Percentiles rank a stretch among this genome's conserved stretches.
Conservation (phyloP, 176 grass and related monocot genomes). For the Cocos nucifera region DNA sequence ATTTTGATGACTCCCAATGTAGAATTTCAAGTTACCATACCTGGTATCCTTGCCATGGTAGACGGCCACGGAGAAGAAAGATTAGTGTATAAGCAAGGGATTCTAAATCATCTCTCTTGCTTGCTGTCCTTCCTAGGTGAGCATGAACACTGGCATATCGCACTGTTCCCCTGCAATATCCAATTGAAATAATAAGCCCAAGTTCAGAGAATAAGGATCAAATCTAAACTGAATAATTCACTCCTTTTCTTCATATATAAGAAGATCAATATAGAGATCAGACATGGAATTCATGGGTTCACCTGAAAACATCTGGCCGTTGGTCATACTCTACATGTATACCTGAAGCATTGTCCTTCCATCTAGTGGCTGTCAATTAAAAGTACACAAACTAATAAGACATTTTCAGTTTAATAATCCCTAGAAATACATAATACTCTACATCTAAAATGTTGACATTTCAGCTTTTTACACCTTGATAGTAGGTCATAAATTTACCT, state of each 20-base stretch:
- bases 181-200: neutral
- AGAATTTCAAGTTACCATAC: slow-evolving; percentile 23
- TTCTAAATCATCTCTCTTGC: slow-evolving; percentile 98
- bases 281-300: slow-evolving; percentile 12
- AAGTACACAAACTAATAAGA: neutral
- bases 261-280: neutral
- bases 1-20: neutral
- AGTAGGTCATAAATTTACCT: slow-evolving; percentile 35
- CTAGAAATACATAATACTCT: too few species aligned
- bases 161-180: slow-evolving; percentile 77
- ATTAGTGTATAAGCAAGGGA: slow-evolving; percentile 94
- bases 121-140: slow-evolving; percentile 89
- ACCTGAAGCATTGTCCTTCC: slow-evolving; percentile 71
- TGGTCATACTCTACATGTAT: slow-evolving; percentile 88
- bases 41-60: slow-evolving; percentile 99
- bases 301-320: slow-evolving; percentile 98
- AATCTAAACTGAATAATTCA: neutral
- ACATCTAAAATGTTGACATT: too few species aligned
- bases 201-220: neutral
- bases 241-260: neutral
- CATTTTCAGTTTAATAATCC: too few species aligned
- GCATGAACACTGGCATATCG: slow-evolving; percentile 98
- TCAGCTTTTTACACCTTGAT: too few species aligned
- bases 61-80: slow-evolving; percentile 83
- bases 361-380: slow-evolving; percentile 65